These are phyloP conservation scores for Blastobotrys parvus DNA, from an alignment of 805 yeast species.

Conservation along the genomic window DNA sequence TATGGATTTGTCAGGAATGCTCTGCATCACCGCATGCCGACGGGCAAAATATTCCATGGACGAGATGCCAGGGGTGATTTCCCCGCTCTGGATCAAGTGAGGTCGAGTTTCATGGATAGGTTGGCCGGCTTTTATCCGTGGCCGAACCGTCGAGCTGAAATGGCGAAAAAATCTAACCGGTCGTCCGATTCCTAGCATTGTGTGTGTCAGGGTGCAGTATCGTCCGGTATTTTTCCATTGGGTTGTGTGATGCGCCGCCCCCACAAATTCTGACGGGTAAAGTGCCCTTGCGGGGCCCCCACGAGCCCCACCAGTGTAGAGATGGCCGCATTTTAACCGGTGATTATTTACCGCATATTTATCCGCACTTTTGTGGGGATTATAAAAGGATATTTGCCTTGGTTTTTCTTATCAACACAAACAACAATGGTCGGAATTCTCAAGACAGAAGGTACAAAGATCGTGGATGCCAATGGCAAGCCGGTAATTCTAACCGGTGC, in stretches of 20 bases:
- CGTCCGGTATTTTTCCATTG: too few species aligned
- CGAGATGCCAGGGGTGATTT: conserved; percentile 79
- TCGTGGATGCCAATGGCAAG: conserved; percentile 35
- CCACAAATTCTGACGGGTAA: too few species aligned
- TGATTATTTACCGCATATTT: too few species aligned
- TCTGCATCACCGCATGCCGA: conserved; percentile 47
- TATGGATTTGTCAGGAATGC: conserved; percentile 53
- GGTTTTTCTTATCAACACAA: not conserved
- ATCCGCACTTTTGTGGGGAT: too few species aligned
- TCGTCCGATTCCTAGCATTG: too few species aligned
- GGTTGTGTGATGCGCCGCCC: too few species aligned
- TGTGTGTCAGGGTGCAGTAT: too few species aligned
- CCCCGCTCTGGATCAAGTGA: conserved; percentile 61
- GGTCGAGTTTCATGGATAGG: conserved; percentile 84
- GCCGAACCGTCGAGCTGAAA: too few species aligned
- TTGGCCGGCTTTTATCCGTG: conserved; percentile 47
- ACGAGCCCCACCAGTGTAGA: not conserved
- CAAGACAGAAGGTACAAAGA: conserved; percentile 39
- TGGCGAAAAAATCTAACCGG: too few species aligned
- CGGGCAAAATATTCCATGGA: conserved; percentile 76
- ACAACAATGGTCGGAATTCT: conserved; percentile 24
- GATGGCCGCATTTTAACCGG: too few species aligned
- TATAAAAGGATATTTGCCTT: not conserved
- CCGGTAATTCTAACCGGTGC: conserved; percentile 40
- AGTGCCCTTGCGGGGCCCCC: too few species aligned